Percentiles rank a stretch among this genome's conserved stretches.
phyloP scores from a whole-genome alignment of 192 early-diverging fungal species.

The Gonapodya prolifera region DNA sequence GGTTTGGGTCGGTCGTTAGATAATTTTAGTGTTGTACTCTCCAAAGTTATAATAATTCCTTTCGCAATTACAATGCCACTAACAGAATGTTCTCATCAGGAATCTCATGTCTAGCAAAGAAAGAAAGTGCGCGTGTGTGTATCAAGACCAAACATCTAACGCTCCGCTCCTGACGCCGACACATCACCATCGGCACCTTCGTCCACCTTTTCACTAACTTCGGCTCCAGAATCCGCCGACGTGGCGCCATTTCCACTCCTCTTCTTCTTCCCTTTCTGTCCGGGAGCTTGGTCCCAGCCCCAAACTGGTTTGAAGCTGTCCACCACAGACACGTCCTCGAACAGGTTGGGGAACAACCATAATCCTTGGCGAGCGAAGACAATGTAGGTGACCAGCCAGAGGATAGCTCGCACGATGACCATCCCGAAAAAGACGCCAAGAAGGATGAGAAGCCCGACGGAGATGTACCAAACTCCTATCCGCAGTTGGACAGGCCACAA shows the following conservation, averaged over 20 bases:
- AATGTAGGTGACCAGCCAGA: slow-evolving; percentile 64
- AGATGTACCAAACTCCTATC: slow-evolving; percentile 80
- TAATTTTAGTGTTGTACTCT: too few relatives aligned
- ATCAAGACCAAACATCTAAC: too few relatives aligned
- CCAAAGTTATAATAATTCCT: too few relatives aligned
- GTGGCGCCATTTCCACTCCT: too few relatives aligned
- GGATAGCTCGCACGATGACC: slow-evolving; percentile 72
- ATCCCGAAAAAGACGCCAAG: slow-evolving; percentile 82
- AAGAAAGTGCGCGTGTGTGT: too few relatives aligned
- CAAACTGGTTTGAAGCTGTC: slow-evolving; percentile 89
- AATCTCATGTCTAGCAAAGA: too few relatives aligned
- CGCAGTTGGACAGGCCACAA: slow-evolving; percentile 80
- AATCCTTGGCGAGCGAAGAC: slow-evolving; percentile 59
- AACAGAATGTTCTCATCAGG: too few relatives aligned
- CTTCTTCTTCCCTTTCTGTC: not conserved
- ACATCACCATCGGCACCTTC: not conserved
- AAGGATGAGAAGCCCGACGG: slow-evolving; percentile 62
- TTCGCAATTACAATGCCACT: too few relatives aligned
- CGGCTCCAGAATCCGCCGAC: not conserved
- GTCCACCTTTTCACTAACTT: not conserved
- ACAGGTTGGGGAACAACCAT: slow-evolving; percentile 96
- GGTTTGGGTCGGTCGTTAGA: too few relatives aligned
- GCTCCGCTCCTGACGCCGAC: not conserved
- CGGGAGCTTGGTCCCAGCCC: slow-evolving; percentile 47
- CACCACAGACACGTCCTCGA: slow-evolving; percentile 87